These are phyloP conservation scores for Diaporthe helianthi DNA, from an alignment of 2,329 filamentous ascomycete genomes.

Conservation along the genomic window DNA sequence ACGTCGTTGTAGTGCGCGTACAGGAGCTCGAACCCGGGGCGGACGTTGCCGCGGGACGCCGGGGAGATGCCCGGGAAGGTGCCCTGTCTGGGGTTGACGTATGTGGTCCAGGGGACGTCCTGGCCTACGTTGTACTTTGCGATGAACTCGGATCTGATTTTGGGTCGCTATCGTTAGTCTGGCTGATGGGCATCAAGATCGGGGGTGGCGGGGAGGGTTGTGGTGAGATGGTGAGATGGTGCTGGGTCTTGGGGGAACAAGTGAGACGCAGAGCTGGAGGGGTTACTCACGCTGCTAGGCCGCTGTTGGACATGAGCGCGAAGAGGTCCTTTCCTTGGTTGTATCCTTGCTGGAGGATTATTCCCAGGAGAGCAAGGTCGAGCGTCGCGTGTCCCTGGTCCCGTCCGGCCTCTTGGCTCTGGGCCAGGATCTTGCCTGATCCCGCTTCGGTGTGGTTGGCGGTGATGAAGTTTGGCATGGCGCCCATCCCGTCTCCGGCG, in stretches of 20 bases:
- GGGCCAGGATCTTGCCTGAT: conserved; percentile 41
- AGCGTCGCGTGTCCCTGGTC: conserved; percentile 50
- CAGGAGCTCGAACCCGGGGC: conserved; percentile 49
- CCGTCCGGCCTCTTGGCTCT: conserved; percentile 48
- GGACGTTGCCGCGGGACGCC: conserved; percentile 44
- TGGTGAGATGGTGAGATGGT: too few species aligned
- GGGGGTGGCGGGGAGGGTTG: too few species aligned
- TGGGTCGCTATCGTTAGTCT: not conserved
- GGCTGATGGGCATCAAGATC: too few species aligned
- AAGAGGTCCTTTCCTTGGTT: conserved; percentile 50
- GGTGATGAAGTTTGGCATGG: conserved; percentile 38
- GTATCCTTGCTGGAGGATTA: conserved; percentile 46
- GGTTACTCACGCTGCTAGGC: conserved; percentile 45
- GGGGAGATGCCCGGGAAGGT: conserved; percentile 47
- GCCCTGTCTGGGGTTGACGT: conserved; percentile 43
- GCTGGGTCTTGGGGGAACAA: too few species aligned
- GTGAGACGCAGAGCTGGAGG: too few species aligned
- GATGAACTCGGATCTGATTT: conserved; percentile 45
- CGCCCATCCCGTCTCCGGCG: conserved; percentile 44
- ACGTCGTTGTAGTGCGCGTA: conserved; percentile 48
- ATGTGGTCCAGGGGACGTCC: conserved; percentile 50
- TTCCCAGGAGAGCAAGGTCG: conserved; percentile 45
- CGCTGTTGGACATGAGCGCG: conserved; percentile 40
- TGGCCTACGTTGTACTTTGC: conserved; percentile 52
- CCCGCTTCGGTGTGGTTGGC: conserved; percentile 37